Evolutionary conservation across 495 filamentous ascomycete species (phyloP).

Genomic region (Xylaria scruposa): DNA sequence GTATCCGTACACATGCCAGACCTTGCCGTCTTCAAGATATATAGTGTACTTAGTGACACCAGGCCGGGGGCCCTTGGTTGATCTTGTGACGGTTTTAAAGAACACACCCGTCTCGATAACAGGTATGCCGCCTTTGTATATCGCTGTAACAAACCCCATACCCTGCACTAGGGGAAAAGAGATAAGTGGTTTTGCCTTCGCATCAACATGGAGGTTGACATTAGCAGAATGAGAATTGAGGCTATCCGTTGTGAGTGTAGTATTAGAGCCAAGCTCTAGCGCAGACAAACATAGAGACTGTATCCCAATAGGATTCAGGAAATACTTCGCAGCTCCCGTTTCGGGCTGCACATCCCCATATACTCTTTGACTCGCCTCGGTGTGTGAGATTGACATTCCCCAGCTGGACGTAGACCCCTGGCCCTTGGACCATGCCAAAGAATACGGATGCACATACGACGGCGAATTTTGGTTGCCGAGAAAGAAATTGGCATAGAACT

Average conservation of each 20-base stretch:
- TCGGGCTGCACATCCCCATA: slow-evolving; percentile 57
- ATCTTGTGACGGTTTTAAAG: slow-evolving; percentile 71
- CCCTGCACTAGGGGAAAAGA: slow-evolving; percentile 88
- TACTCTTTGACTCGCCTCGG: slow-evolving; percentile 67
- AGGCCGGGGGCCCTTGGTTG: slow-evolving; percentile 58
- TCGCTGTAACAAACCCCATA: slow-evolving; percentile 82
- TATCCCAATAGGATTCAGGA: slow-evolving; percentile 81
- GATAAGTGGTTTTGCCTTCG: slow-evolving; percentile 60
- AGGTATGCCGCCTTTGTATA: slow-evolving; percentile 75
- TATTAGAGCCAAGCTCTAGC: slow-evolving; percentile 66
- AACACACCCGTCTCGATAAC: slow-evolving; percentile 74
- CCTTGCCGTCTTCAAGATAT: slow-evolving; percentile 70
- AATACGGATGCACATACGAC: slow-evolving; percentile 87
- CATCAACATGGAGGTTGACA: slow-evolving; percentile 65
- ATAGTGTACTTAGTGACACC: slow-evolving; percentile 82
- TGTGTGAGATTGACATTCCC: slow-evolving; percentile 78
- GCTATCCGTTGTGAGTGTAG: slow-evolving; percentile 66
- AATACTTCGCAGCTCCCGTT: slow-evolving; percentile 70
- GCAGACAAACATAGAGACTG: slow-evolving; percentile 83
- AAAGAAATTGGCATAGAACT: slow-evolving; percentile 92
- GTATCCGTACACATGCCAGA: slow-evolving; percentile 83
- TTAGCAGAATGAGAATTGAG: slow-evolving; percentile 74
- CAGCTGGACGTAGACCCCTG: slow-evolving; percentile 69
- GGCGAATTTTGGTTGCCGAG: slow-evolving; percentile 73
- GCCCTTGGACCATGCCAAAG: slow-evolving; percentile 77